phyloP scores from a whole-genome alignment of 768 basidiomycete genomes.

The Mycena sanguinolenta region DNA sequence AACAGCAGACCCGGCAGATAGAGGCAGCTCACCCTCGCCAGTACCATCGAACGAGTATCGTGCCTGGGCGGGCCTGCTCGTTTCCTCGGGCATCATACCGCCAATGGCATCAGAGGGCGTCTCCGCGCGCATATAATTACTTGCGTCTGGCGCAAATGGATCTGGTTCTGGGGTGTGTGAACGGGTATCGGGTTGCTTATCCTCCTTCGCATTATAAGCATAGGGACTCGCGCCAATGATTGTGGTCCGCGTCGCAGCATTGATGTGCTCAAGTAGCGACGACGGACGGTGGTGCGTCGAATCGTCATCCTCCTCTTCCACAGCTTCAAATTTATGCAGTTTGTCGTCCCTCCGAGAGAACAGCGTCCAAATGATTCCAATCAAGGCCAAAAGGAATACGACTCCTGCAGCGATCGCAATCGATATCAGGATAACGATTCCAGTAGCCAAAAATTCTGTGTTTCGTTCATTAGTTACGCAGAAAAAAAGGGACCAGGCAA shows the following conservation, averaged over 20 bases:
- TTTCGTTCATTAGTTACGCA: slow-evolving; percentile 23
- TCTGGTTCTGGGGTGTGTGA: slow-evolving; percentile 56
- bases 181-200: slow-evolving; percentile 61
- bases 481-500: slow-evolving; percentile 19
- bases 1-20: slow-evolving; percentile 78
- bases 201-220: slow-evolving; percentile 64
- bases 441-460: slow-evolving; percentile 88
- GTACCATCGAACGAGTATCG: slow-evolving; percentile 86
- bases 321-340: slow-evolving; percentile 70
- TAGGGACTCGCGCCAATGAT: slow-evolving; percentile 73
- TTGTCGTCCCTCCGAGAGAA: slow-evolving; percentile 86
- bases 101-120: slow-evolving; percentile 85
- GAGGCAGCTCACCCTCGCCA: slow-evolving; percentile 82
- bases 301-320: slow-evolving; percentile 81
- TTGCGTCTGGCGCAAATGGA: slow-evolving; percentile 80
- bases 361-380: slow-evolving; percentile 92
- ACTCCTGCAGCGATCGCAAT: slow-evolving; percentile 97
- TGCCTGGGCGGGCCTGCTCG: slow-evolving; percentile 81
- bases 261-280: slow-evolving; percentile 90
- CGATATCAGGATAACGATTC: slow-evolving; percentile 95
- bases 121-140: slow-evolving; percentile 83
- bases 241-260: slow-evolving; percentile 88
- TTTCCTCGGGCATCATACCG: slow-evolving; percentile 73
- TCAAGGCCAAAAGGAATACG: slow-evolving; percentile 86
- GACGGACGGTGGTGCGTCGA: slow-evolving; percentile 86